Base-by-base conservation (phyloP, 257 asterid genomes). In the Capsicum rhomboideum region DNA sequence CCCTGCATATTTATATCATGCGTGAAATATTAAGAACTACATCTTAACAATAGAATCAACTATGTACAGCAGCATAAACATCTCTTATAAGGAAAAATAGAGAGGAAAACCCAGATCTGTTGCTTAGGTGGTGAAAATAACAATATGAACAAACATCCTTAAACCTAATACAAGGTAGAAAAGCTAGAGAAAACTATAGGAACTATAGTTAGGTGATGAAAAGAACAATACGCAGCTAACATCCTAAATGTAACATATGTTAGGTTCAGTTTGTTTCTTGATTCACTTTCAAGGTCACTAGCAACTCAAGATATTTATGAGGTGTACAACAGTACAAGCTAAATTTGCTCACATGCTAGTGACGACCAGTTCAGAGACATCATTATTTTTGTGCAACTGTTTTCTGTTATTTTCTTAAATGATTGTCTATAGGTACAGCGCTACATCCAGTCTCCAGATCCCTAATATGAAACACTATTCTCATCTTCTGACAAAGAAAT, bases 1-100 rank as follows among this genome's bases (percentile, higher is more conserved):
- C 99, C 99, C 99, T 97, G 86, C 42, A 78, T 83, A 86, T 67
- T 12, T 13, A 82, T 55, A 79, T 84, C 82, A 85, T 82, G 83
- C 10, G 14, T 49, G 82, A 29, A 77, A 50, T 34, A 50, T 50
- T 17, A 77, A 77, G 82, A 52, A 77, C 42, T 77, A 50, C 28
- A 50, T 63, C 63, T 75, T 77, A 77, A 10, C 21, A 77, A 23
- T 77, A 77, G 46, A 50, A 28, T 50, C 82, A 77, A 77, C 82
- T 77, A 50, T 46, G 13, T 14, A 75, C 44, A 75, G 80, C 42
- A 75, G 59, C 80, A 46, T 50, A 50, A 50, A 50, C 28, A 77
- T 50, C 61, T 4, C 26, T 28, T 50, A 77, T 37, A 18, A 26
- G 28, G 23, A 4, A 28, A 77, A 52, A 26, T 50, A 28, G 28